Evolutionary conservation across 2,329 filamentous ascomycete genomes (phyloP), one percentile per base, ranked within the genome.

Genomic region (Paracamarosporium sp.): DNA sequence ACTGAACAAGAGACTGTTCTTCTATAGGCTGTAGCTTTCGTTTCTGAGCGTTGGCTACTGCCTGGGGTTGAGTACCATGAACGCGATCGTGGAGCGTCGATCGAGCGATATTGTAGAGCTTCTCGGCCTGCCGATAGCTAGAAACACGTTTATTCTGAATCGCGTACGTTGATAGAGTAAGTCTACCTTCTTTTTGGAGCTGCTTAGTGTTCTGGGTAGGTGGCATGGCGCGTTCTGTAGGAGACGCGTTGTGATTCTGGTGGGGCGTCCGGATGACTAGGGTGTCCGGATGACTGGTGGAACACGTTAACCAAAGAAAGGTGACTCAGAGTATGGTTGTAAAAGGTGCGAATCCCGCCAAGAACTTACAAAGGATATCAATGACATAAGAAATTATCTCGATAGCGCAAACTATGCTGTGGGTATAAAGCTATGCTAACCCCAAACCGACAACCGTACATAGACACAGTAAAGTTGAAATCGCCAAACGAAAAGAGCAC

Each of bases 391-490:
- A 55, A 36, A 47, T 43, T 30, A 33, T 17, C 30, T 53, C 20
- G 20, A 52, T 38, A 58, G 40, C 35, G 41, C 45, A 52, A 57
- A 63, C 57, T 64, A 61, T 58, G 57, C 58, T 55, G 56, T 65
- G 63, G 63, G 63, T 66, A 66, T 66, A 66, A 50, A 66, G 54
- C 64, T 59, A 63, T 66, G 57, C 60, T 58, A 55, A 46, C 43
- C 41, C 45, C 52, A 52, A 61, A 47, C 51, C 28, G 30, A 48
- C 46, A 25, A 45, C 31, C 57, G 22, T 41, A 31, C 30, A 50
- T 50, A 31, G 33, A 50, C 33, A 50, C 33, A 59, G 24, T 44
- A 31, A 50, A 48, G 11, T 31, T 31, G 25, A 43, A 52, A 36
- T 44, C 43, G 41, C 48, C 24, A 45, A 25, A 44, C 8, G 30